phyloP scores from a whole-genome alignment of 2,329 filamentous ascomycete genomes.

The Pseudohalonectria lignicola region DNA sequence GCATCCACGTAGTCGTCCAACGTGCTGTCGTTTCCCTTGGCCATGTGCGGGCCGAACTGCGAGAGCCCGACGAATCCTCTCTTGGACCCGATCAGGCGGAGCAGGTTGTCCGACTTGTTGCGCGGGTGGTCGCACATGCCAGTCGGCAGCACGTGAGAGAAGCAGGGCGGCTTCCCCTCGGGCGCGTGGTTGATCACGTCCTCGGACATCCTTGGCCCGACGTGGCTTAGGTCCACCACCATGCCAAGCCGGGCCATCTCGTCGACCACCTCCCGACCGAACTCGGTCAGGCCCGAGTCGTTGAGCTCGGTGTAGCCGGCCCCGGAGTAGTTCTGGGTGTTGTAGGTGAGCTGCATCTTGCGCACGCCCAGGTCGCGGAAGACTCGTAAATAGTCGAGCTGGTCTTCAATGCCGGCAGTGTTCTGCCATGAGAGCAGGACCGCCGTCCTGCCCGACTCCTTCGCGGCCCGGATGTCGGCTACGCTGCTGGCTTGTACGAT shows the following conservation, averaged over 20 bases:
- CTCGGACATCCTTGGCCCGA: constrained; percentile 19
- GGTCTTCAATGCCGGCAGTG: constrained; percentile 27
- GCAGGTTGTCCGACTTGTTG: constrained; percentile 25
- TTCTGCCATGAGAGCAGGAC: constrained; percentile 28
- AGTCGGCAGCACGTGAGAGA: constrained; percentile 23
- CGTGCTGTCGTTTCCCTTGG: constrained; percentile 25
- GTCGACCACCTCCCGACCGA: constrained; percentile 19
- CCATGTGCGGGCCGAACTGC: constrained; percentile 27
- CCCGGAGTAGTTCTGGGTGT: constrained; percentile 28
- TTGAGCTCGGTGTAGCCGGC: constrained; percentile 24
- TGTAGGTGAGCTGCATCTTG: constrained; percentile 31
- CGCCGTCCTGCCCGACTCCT: constrained; percentile 22
- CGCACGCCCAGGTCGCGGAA: constrained; percentile 26
- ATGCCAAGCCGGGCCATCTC: constrained; percentile 24
- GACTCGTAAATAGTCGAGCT: constrained; percentile 23
- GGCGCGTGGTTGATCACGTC: constrained; percentile 23
- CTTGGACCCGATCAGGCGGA: constrained; percentile 21
- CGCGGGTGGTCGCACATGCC: constrained; percentile 23
- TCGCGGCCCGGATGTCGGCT: too few species aligned
- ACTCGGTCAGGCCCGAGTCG: constrained; percentile 23
- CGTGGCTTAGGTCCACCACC: constrained; percentile 22
- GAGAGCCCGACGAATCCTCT: constrained; percentile 25
- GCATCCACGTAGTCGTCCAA: constrained; percentile 29
- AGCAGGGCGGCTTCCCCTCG: constrained; percentile 27
- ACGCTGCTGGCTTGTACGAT: too few species aligned